Evolutionary conservation across 768 basidiomycete species (phyloP).

Genomic region (Lactarius deliciosus): DNA sequence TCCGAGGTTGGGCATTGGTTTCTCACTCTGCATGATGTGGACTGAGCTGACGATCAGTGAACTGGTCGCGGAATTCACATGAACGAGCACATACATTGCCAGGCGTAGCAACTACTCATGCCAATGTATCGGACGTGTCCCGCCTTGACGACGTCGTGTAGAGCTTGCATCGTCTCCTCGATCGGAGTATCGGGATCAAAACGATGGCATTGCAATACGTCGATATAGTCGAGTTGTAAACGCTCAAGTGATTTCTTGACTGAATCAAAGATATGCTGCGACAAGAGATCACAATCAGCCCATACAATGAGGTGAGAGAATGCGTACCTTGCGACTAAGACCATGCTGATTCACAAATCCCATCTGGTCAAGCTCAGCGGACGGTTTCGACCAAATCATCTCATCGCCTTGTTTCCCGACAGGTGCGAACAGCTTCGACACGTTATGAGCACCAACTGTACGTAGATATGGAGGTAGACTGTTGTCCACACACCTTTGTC

Average conservation of each 20-base stretch:
- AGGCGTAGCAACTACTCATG: constrained; percentile 35
- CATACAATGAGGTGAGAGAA: background rate
- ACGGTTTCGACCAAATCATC: background rate
- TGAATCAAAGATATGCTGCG: constrained; percentile 69
- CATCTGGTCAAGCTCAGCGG: constrained; percentile 28
- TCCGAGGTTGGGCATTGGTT: constrained; percentile 8
- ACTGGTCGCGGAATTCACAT: constrained; percentile 5
- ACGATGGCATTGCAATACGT: constrained; percentile 59
- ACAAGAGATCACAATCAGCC: background rate
- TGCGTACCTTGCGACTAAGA: constrained; percentile 38
- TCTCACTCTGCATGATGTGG: constrained; percentile 27
- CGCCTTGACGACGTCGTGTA: constrained; percentile 42
- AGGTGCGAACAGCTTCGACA: constrained; percentile 6
- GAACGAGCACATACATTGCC: constrained; percentile 32
- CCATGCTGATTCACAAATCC: constrained; percentile 42
- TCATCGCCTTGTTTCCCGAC: background rate
- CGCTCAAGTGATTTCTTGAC: constrained; percentile 64
- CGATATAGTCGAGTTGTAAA: constrained; percentile 74
- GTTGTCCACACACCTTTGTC: constrained; percentile 39
- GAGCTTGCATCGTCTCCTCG: constrained; percentile 37
- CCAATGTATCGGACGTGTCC: constrained; percentile 41
- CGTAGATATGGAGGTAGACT: background rate
- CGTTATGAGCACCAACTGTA: background rate
- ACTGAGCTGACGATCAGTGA: constrained; percentile 17
- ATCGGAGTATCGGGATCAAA: constrained; percentile 40